Evolutionary conservation across 2,329 filamentous ascomycete species (phyloP), one percentile per base, ranked within the genome.

Genomic region (Elsinoe necatrix): DNA sequence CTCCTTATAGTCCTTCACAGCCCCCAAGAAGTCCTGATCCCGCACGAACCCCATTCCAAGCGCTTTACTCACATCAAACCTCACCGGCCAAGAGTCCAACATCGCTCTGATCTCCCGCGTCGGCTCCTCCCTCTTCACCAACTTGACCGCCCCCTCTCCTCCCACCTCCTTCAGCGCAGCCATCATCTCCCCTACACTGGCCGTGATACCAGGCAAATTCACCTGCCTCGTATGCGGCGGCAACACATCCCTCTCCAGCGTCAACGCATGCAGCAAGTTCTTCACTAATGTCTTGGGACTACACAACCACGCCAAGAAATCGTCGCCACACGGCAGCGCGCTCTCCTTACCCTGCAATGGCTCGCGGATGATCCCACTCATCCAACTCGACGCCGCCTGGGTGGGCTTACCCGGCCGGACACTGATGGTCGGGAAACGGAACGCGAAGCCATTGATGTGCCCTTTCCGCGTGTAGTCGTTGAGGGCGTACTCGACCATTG

Each of bases 281-380:
- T 72, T 71, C 20, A 80, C 73, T 59, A 82, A 67, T 2, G 76
- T 79, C 45, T 73, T 72, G 5, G 80, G 80, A 47, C 76, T 79
- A 58, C 77, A 80, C 41, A 83, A 72, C 80, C 80, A 82, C 60
- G 80, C 73, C 51, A 79, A 73, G 47, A 80, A 78, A 41, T 75
- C 72, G 57, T 70, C 73, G 69, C 56, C 72, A 69, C 58, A 81
- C 71, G 80, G 80, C 14, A 83, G 63, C 27, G 75, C 67, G 43
- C 73, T 76, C 61, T 76, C 76, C 54, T 75, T 64, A 4, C 74
- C 77, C 60, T 77, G 73, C 60, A 79, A 67, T 2, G 77, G 77
- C 64, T 80, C 77, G 2, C 77, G 73, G 55, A 80, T 75, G 23
- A 80, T 79, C 14, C 77, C 77, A 55, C 72, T 75, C 57, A 77